These are phyloP conservation scores for Neonectria ditissima DNA, from an alignment of 2,329 filamentous ascomycete species.

Conservation along the genomic window DNA sequence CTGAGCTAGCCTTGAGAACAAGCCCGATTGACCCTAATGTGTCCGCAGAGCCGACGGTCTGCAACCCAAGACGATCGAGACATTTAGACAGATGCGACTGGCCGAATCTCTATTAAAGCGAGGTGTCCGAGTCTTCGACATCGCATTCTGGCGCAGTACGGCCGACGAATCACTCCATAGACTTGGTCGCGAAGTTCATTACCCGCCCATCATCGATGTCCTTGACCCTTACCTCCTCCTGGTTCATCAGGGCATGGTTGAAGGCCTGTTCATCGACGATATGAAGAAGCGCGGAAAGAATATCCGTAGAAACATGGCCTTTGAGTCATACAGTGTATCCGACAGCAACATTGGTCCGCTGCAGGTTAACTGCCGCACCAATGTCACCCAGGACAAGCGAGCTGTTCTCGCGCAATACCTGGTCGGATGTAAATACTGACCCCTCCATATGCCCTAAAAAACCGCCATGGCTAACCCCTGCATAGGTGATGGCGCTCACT, in stretches of 20 bases:
- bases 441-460: neutral
- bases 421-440: slow-evolving; percentile 69
- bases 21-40: slow-evolving; percentile 32
- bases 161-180: slow-evolving; percentile 65
- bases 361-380: slow-evolving; percentile 64
- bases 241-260: slow-evolving; percentile 81
- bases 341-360: slow-evolving; percentile 58
- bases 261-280: slow-evolving; percentile 77
- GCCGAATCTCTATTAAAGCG: slow-evolving; percentile 75
- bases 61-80: slow-evolving; percentile 84
- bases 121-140: slow-evolving; percentile 79
- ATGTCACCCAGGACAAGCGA: slow-evolving; percentile 62
- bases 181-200: slow-evolving; percentile 75
- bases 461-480: slow-evolving; percentile 20
- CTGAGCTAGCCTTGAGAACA: slow-evolving; percentile 22
- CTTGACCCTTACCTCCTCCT: slow-evolving; percentile 68
- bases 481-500: slow-evolving; percentile 76
- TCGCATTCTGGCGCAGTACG: slow-evolving; percentile 76
- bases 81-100: slow-evolving; percentile 78
- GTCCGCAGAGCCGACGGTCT: slow-evolving; percentile 72
- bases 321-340: slow-evolving; percentile 65
- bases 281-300: slow-evolving; percentile 72
- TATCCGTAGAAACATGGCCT: slow-evolving; percentile 73
- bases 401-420: slow-evolving; percentile 71
- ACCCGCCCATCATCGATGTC: slow-evolving; percentile 71